These are phyloP conservation scores for Hortaea werneckii DNA, from an alignment of 2,329 filamentous ascomycete species.

Conservation along the genomic window DNA sequence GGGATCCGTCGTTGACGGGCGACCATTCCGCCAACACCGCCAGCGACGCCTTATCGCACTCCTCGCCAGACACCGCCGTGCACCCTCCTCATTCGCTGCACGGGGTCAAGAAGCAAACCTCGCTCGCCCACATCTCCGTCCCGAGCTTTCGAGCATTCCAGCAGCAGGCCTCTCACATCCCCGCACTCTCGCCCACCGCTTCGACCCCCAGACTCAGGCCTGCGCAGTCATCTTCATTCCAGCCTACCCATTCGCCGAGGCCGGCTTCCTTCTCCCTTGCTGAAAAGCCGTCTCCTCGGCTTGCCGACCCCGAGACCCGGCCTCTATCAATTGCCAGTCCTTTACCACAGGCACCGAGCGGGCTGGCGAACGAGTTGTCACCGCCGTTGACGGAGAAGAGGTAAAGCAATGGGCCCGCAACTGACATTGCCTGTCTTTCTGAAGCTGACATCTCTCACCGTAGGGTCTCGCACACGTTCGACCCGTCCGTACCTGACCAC, in stretches of 20 bases:
- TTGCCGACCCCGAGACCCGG: conserved; percentile 18
- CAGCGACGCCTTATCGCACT: background rate
- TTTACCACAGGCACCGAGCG: conserved; percentile 18
- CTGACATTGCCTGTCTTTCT: too few relatives aligned
- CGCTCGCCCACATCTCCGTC: conserved; percentile 31
- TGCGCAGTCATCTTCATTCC: conserved; percentile 36
- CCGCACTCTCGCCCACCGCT: conserved; percentile 26
- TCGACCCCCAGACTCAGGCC: conserved; percentile 1
- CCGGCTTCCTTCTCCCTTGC: conserved; percentile 33
- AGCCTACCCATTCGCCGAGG: conserved; percentile 32
- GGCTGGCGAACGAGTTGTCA: conserved; percentile 18
- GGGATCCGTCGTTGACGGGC: conserved; percentile 4
- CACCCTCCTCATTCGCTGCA: conserved; percentile 2
- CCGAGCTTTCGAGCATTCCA: conserved; percentile 35
- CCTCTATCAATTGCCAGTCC: conserved; percentile 25
- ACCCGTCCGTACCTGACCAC: conserved; percentile 6
- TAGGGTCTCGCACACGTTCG: background rate
- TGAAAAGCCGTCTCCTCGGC: conserved; percentile 32
- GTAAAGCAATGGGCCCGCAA: background rate
- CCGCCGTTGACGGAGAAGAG: conserved; percentile 24
- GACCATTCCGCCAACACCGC: conserved; percentile 1
- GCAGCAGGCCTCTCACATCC: conserved; percentile 31
- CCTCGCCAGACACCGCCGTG: background rate
- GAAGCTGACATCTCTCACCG: background rate
- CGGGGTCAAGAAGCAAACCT: conserved; percentile 14